Base-by-base conservation (phyloP, 2,329 filamentous ascomycete genomes). In the Alternaria sp. region DNA sequence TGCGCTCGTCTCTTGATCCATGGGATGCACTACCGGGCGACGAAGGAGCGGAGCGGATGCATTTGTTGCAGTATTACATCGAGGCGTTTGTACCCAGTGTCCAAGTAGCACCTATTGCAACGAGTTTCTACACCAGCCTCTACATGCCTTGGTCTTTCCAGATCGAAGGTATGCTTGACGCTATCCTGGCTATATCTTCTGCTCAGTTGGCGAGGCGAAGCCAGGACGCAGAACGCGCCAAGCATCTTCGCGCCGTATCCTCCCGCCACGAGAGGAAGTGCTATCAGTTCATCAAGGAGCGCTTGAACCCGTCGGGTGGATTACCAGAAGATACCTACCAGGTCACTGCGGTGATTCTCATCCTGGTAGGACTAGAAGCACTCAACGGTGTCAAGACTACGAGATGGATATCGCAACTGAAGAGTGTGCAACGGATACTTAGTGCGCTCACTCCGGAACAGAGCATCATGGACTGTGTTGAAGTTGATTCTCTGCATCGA, bases 101-200 rank as follows among this genome's bases (percentile, higher is more conserved):
- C 11, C 78, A 76, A 15, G 75, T 79, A 18, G 77, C 77, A 14
- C 72, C 71, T 9, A 79, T 72, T n/a, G 67, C 74, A 10, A 74
- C 74, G 3, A 78, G 75, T 59, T 79, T 78, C 60, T 79, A 79
- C 58, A 79, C 75, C 3, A 67, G 66, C 6, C 65, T 79, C 11
- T 79, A 79, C 50, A 75, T 79, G 63, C 77, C 77, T 21, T 78
- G 77, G 77, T 77, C 77, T 15, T 75, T 77, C 37, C 64, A 77
- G 33, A 76, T 73, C 14, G 71, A 79, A 37, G 77, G 77, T 15
- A 74, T 79, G 70, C 66, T 79, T 21, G 71, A 79, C 60, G 76
- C 75, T 28, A 78, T 79, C 26, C 68, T 78, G 21, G 77, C 77
- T 33, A 70, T 78, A 18, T 75, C 76, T 18, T 78, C 77, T 45